Conservation (phyloP, 257 asterid species). For the Fraxinus americana region DNA sequence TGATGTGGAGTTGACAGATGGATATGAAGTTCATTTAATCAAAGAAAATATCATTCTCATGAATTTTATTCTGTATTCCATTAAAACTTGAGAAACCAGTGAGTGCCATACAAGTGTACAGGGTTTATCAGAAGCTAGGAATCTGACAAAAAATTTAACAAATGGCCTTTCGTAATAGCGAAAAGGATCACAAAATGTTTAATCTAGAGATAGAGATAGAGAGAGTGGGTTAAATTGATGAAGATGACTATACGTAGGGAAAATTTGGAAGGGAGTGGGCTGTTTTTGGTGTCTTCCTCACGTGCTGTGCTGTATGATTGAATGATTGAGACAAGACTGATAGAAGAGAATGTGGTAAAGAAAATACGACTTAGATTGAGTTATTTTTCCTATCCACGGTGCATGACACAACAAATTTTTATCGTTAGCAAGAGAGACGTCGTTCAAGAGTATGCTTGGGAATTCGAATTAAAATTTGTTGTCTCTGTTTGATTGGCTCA, state of each 20-base stretch:
- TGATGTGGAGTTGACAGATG: neutral
- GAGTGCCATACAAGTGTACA: neutral
- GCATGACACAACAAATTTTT: no score
- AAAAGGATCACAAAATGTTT: neutral
- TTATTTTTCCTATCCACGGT: no score
- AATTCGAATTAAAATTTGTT: no score
- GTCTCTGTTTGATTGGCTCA: no score
- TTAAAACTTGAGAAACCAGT: neutral
- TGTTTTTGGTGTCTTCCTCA: neutral
- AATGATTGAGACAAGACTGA: neutral
- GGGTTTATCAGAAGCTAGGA: neutral
- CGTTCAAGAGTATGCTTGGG: no score
- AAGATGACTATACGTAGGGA: neutral
- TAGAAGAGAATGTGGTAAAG: neutral
- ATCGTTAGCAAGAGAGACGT: no score
- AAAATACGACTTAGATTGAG: no score
- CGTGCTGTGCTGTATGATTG: neutral
- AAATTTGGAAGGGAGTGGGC: slow-evolving; percentile 1
- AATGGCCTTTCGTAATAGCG: neutral
- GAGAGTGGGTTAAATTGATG: neutral
- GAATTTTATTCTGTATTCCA: neutral
- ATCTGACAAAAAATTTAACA: neutral
- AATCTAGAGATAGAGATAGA: neutral
- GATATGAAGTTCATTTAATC: neutral
- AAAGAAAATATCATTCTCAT: neutral